Evolutionary conservation across 768 basidiomycete species (phyloP).

Genomic region (Tulasnella sp.): DNA sequence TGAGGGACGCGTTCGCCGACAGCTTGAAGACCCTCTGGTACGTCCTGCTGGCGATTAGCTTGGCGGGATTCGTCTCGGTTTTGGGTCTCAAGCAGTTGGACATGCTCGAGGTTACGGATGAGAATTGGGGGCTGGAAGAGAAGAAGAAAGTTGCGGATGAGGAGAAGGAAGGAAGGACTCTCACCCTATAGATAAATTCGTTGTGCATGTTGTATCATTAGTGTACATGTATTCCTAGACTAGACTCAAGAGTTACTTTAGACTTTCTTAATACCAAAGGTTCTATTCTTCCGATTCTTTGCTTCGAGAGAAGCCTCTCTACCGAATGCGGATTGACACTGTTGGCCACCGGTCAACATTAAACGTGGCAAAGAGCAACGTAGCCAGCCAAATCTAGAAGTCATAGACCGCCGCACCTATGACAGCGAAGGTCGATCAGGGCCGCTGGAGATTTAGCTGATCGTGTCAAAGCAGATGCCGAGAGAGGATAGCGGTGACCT

Average conservation of each 20-base stretch:
- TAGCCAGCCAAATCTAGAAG: too few species aligned
- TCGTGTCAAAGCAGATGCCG: too few species aligned
- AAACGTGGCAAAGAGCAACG: too few species aligned
- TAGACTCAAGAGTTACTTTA: background rate
- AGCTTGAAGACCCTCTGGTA: conserved; percentile 34
- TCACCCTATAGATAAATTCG: background rate
- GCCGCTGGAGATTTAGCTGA: too few species aligned
- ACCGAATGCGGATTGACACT: too few species aligned
- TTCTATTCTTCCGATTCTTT: too few species aligned
- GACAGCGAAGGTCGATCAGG: too few species aligned
- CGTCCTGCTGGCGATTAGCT: conserved; percentile 31
- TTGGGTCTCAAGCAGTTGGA: conserved; percentile 28
- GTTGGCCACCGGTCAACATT: too few species aligned
- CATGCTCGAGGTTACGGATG: conserved; percentile 24
- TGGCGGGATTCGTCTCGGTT: conserved; percentile 27
- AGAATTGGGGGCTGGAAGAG: conserved; percentile 25
- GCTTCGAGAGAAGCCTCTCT: too few species aligned
- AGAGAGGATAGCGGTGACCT: too few species aligned
- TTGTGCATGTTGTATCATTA: background rate
- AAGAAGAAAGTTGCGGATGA: conserved; percentile 9
- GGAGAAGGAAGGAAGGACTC: background rate
- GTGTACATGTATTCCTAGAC: background rate
- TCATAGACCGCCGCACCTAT: too few species aligned
- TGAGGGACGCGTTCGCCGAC: conserved; percentile 33
- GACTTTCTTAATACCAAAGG: background rate